These are phyloP conservation scores for Pseudogymnoascus verrucosus DNA, from an alignment of 2,329 filamentous ascomycete genomes.

Conservation along the genomic window DNA sequence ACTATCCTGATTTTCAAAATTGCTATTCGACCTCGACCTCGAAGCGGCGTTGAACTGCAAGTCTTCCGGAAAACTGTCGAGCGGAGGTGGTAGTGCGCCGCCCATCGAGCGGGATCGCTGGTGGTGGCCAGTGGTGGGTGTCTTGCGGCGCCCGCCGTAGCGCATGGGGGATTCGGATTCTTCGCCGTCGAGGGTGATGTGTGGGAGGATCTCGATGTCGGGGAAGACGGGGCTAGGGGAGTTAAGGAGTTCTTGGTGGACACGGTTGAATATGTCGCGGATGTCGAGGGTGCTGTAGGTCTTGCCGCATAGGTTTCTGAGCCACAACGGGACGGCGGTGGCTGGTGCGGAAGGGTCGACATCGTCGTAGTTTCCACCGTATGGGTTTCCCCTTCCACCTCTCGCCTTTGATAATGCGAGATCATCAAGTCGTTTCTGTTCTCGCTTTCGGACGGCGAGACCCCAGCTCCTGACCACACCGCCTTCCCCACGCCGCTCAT, in stretches of 20 bases:
- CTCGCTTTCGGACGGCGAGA: constrained; percentile 55
- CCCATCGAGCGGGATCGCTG: constrained; percentile 28
- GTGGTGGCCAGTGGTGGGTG: constrained; percentile 19
- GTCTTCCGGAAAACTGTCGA: not conserved
- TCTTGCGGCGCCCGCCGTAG: constrained; percentile 20
- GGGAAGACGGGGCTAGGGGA: constrained; percentile 31
- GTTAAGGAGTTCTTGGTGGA: constrained; percentile 29
- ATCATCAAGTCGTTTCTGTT: constrained; percentile 48
- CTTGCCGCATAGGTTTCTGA: constrained; percentile 25
- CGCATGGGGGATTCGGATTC: constrained; percentile 25
- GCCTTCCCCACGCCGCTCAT: constrained; percentile 30
- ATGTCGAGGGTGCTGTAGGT: constrained; percentile 29
- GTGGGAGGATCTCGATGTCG: constrained; percentile 34
- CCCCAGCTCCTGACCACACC: constrained; percentile 52
- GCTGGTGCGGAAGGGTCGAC: constrained; percentile 17
- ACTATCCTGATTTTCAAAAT: not conserved
- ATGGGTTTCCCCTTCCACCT: constrained; percentile 14
- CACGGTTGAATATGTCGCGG: constrained; percentile 29
- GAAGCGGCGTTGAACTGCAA: not conserved
- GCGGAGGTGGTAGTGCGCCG: constrained; percentile 2
- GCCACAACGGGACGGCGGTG: constrained; percentile 28
- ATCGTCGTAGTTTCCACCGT: constrained; percentile 21
- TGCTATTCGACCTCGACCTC: not conserved
- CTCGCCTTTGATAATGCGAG: constrained; percentile 19
- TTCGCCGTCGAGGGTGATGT: constrained; percentile 25